A percentile compares a stretch with the other conserved stretches of the same genome.
Conservation (phyloP, 352 stramenopile genomes). For the Phytopythium aichiense region DNA sequence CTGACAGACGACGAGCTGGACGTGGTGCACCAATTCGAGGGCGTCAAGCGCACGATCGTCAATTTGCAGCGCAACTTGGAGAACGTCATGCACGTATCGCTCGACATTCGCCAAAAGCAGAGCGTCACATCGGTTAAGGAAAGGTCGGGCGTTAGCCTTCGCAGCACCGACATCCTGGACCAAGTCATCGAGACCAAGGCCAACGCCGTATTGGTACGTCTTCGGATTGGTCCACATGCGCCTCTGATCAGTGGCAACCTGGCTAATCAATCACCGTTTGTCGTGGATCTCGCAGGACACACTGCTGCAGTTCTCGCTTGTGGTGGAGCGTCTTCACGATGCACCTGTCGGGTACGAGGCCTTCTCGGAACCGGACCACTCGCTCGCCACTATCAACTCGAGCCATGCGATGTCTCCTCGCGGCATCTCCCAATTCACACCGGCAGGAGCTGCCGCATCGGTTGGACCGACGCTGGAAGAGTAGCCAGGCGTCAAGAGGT, state of each 20-base stretch:
- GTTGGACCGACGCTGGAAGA: not conserved
- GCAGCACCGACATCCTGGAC: slow-evolving; percentile 33
- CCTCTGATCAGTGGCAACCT: not conserved
- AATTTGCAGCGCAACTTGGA: slow-evolving; percentile 52
- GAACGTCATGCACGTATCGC: slow-evolving; percentile 26
- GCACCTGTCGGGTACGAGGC: slow-evolving; percentile 44
- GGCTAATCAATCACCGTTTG: slow-evolving; percentile 1
- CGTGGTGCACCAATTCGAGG: slow-evolving; percentile 39
- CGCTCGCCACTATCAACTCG: slow-evolving; percentile 10
- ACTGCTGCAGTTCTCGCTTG: slow-evolving; percentile 51
- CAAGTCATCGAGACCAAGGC: slow-evolving; percentile 49
- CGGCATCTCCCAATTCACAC: slow-evolving; percentile 5
- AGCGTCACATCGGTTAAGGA: slow-evolving; percentile 1
- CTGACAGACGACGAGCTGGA: slow-evolving; percentile 44
- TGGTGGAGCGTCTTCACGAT: slow-evolving; percentile 53
- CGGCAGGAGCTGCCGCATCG: not conserved
- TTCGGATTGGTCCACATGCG: not conserved
- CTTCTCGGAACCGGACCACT: slow-evolving; percentile 16
- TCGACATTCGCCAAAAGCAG: slow-evolving; percentile 23
- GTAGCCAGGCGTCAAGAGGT: not conserved
- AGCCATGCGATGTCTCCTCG: slow-evolving; percentile 6
- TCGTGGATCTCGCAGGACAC: slow-evolving; percentile 29
- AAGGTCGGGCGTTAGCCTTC: not conserved
- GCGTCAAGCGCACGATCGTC: slow-evolving; percentile 40
- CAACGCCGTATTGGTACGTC: slow-evolving; percentile 47